These are phyloP conservation scores for Ramularia endophylla DNA, from an alignment of 2,329 filamentous ascomycete species.

Conservation along the genomic window DNA sequence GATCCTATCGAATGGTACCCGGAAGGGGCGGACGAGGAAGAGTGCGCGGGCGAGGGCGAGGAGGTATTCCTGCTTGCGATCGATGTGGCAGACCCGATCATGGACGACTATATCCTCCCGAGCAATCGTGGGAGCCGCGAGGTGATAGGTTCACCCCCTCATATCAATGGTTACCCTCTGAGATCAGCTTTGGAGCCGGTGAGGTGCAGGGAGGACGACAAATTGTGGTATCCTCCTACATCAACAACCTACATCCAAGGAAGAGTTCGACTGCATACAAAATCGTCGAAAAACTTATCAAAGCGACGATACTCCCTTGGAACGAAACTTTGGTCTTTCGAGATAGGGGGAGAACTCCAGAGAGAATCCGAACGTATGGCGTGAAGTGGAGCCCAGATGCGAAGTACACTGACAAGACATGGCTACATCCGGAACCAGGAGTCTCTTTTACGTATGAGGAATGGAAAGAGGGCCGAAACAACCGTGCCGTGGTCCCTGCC, in stretches of 20 bases:
- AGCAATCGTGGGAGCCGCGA: background rate
- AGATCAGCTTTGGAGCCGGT: slow-evolving; percentile 3
- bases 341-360: background rate
- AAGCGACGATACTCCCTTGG: slow-evolving; percentile 6
- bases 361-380: background rate
- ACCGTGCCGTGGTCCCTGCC: background rate
- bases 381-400: background rate
- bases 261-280: slow-evolving; percentile 2
- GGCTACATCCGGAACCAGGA: slow-evolving; percentile 8
- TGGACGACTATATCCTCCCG: too few species aligned
- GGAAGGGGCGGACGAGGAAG: background rate
- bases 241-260: slow-evolving; percentile 11
- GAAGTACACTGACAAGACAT: background rate
- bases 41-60: background rate
- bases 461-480: background rate
- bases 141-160: slow-evolving; percentile 2
- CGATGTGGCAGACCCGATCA: slow-evolving; percentile 1
- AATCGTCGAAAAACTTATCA: slow-evolving; percentile 12
- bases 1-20: background rate
- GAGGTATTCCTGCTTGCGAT: background rate
- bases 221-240: slow-evolving; percentile 11
- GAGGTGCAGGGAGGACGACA: background rate
- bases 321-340: slow-evolving; percentile 8
- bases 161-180: slow-evolving; percentile 10
- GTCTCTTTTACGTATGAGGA: slow-evolving; percentile 5